These are phyloP conservation scores for Achaetomiella virescens DNA, from an alignment of 495 filamentous ascomycete genomes.

Conservation along the genomic window DNA sequence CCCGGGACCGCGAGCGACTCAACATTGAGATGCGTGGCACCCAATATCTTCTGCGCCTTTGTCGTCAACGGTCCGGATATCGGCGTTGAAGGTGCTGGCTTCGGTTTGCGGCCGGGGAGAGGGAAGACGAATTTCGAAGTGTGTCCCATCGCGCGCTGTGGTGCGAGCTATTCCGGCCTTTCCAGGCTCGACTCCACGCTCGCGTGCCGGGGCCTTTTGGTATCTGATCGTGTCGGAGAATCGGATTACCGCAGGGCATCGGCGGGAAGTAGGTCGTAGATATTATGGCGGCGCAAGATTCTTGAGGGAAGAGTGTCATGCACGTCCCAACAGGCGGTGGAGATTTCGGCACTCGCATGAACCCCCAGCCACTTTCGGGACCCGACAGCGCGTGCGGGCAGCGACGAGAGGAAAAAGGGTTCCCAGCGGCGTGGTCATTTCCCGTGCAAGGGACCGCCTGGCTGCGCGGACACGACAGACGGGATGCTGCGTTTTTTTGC, in stretches of 20 bases:
- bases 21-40: slow-evolving; percentile 30
- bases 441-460: slow-evolving; percentile 13
- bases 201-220: neutral
- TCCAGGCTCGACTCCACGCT: neutral
- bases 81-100: slow-evolving; percentile 20
- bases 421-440: slow-evolving; percentile 20
- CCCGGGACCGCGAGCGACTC: slow-evolving; percentile 22
- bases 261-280: neutral
- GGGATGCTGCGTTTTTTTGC: slow-evolving; percentile 12
- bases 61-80: slow-evolving; percentile 25
- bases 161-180: neutral
- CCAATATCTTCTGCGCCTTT: slow-evolving; percentile 43
- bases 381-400: slow-evolving; percentile 11
- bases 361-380: slow-evolving; percentile 20
- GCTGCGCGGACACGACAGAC: slow-evolving; percentile 10
- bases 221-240: neutral
- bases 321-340: slow-evolving; percentile 11
- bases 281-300: neutral
- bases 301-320: slow-evolving; percentile 1
- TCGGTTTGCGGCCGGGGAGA: slow-evolving; percentile 43
- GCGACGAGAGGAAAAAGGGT: slow-evolving; percentile 1
- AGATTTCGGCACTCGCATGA: slow-evolving; percentile 8
- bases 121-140: slow-evolving; percentile 50
- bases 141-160: slow-evolving; percentile 36
- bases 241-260: neutral